Evolutionary conservation across 345 rosid genomes (phyloP).

Genomic region (Syzygium grande): DNA sequence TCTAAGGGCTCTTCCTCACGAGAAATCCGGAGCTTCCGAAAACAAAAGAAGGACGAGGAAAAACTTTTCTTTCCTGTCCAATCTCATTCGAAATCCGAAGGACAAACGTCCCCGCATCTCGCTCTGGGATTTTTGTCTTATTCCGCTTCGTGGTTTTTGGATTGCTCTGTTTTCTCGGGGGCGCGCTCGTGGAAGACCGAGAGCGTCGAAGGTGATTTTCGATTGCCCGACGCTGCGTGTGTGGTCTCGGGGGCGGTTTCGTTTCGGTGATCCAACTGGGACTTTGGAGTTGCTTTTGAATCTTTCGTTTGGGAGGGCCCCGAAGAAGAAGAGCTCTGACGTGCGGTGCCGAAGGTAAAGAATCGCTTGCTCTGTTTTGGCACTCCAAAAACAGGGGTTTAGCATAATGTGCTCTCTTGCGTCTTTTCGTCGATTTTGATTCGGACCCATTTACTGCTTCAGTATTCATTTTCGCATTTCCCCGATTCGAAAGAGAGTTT

Average conservation of each 20-base stretch:
- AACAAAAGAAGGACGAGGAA: background rate
- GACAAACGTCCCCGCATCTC: background rate
- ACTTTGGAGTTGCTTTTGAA: background rate
- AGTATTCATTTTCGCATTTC: background rate
- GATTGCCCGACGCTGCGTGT: background rate
- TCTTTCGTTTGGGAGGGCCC: background rate
- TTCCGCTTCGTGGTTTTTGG: background rate
- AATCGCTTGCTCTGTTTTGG: background rate
- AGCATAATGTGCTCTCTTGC: background rate
- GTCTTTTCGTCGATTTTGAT: background rate
- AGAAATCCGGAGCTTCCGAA: conserved; percentile 20
- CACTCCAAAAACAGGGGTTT: background rate
- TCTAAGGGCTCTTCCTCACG: background rate
- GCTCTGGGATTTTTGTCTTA: background rate
- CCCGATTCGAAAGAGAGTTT: background rate
- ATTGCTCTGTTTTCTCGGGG: background rate
- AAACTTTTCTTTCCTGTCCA: background rate
- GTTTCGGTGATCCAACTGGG: background rate
- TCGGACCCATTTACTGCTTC: background rate
- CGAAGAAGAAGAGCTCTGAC: background rate
- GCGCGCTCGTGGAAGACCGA: background rate
- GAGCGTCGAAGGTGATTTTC: background rate
- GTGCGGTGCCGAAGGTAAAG: background rate
- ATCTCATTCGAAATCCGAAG: background rate
- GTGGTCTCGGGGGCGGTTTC: background rate